A percentile compares a stretch with the other conserved stretches of the same genome.
Conservation (phyloP, 495 filamentous ascomycete genomes). For the Penicillium crystallinum region DNA sequence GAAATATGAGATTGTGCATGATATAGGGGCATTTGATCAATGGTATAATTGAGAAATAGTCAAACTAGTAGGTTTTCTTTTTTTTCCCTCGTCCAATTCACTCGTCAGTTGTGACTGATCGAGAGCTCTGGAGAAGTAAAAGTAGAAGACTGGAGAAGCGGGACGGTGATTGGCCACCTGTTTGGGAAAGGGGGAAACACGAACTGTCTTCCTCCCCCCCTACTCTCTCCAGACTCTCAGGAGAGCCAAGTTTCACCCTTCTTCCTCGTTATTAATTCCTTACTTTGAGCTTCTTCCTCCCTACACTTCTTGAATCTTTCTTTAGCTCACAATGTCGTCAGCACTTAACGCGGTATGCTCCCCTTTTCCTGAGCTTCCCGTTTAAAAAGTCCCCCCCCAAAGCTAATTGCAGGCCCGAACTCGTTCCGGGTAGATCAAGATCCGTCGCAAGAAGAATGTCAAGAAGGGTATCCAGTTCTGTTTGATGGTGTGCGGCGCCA, state of each 20-base stretch:
- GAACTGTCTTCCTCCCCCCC: slow-evolving; percentile 22
- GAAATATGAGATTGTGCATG: not conserved
- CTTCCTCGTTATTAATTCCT: slow-evolving; percentile 19
- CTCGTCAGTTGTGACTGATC: slow-evolving; percentile 2
- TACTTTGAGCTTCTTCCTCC: slow-evolving; percentile 11
- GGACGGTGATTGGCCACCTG: slow-evolving; percentile 26
- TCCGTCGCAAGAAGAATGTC: slow-evolving; percentile 99
- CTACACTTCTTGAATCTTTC: slow-evolving; percentile 19
- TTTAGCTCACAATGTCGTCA: slow-evolving; percentile 52
- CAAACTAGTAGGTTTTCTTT: not conserved
- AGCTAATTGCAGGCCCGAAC: slow-evolving; percentile 22
- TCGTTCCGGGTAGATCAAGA: slow-evolving; percentile 64
- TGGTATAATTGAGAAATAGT: not conserved
- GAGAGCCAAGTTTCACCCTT: slow-evolving; percentile 16
- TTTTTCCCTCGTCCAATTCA: not conserved
- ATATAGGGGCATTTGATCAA: not conserved
- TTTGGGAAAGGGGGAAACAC: slow-evolving; percentile 31
- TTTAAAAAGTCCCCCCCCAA: slow-evolving; percentile 17
- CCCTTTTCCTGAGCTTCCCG: slow-evolving; percentile 37
- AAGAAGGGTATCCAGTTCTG: slow-evolving; percentile 99
- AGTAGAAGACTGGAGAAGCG: slow-evolving; percentile 8
- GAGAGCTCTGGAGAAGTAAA: slow-evolving; percentile 10
- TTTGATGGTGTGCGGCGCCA: slow-evolving; percentile 99
- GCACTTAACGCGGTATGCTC: slow-evolving; percentile 56
- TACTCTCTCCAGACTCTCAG: slow-evolving; percentile 14